Base-by-base conservation (phyloP, 108 stramenopile genomes). In the Discostella pseudostelligera region DNA sequence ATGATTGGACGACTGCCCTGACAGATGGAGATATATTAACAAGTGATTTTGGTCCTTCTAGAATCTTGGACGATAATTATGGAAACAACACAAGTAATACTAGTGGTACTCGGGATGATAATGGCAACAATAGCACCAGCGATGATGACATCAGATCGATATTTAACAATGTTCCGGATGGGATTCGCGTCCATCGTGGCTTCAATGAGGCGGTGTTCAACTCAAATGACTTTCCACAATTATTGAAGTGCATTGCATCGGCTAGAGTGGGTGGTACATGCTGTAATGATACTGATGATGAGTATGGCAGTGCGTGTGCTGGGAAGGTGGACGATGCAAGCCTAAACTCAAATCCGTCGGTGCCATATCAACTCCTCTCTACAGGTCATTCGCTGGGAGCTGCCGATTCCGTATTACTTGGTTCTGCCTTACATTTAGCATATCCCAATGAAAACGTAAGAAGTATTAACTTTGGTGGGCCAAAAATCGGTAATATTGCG, bases 311-410 rank as follows among this genome's bases (percentile, higher is more conserved):
- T 83, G n/a, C n/a, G n/a, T 10, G 49, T 53, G 44, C 7, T 35
- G 24, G 28, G 14, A 50, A 28, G 29, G 65, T 21, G 56, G 8
- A 22, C 64, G 62, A 16, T 35, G 13, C 8, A 12, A 13, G 39
- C 8, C 3, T 24, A 61, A 39, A 19, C 14, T 0, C 29, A 20
- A 45, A 16, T 19, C 42, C 42, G 37, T 37, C 59, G 20, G 58
- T 59, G n/a, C 46, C 62, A 12, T 77, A 74, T 51, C 72, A 67
- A 44, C 22, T 93, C 4, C 84, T 65, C 46, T 84, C 83, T 0
- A 84, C 92, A 0, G 92, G 92, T 0, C 92, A 93, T 69, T 84
- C 83, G 10, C 67, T 93, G 39, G 92, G 92, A 40, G 92, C 84
- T 9, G 86, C 92, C 0, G 79, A 87, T 50, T 70, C 87, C n/a